These are phyloP conservation scores for Pyrus pyrifolia DNA, from an alignment of 306 rosid genomes.

Conservation along the genomic window DNA sequence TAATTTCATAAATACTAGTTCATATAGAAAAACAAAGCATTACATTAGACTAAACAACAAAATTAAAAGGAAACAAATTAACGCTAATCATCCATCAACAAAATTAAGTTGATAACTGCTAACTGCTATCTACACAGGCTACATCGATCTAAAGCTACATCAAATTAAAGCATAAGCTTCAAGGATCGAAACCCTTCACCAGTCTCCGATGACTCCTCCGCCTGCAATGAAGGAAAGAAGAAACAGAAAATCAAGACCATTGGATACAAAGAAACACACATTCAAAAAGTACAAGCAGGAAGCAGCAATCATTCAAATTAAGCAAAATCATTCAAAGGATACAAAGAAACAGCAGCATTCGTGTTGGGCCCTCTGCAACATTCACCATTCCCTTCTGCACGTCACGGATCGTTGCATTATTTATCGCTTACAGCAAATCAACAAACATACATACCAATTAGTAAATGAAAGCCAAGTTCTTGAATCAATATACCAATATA, in stretches of 20 bases:
- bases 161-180: background rate
- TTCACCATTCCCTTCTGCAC: conserved; percentile 41
- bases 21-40: too few species aligned
- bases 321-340: conserved; percentile 30
- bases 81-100: too few species aligned
- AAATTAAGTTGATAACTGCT: background rate
- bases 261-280: background rate
- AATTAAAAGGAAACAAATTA: too few species aligned
- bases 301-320: background rate
- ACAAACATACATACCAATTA: background rate
- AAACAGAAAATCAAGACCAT: background rate
- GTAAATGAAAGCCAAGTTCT: background rate
- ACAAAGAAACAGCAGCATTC: conserved; percentile 24
- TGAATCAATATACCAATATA: conserved; percentile 11
- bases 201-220: background rate
- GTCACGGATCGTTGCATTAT: conserved; percentile 23
- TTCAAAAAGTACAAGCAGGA: background rate
- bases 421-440: conserved; percentile 14
- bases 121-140: background rate
- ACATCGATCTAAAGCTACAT: background rate
- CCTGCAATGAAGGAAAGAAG: background rate
- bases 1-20: too few species aligned
- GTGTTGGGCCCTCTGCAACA: conserved; percentile 40
- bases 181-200: background rate
- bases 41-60: too few species aligned